Evolutionary conservation across 768 basidiomycete species (phyloP), one percentile per base, ranked within the genome.

Genomic region (Phanerochaete carnosa): DNA sequence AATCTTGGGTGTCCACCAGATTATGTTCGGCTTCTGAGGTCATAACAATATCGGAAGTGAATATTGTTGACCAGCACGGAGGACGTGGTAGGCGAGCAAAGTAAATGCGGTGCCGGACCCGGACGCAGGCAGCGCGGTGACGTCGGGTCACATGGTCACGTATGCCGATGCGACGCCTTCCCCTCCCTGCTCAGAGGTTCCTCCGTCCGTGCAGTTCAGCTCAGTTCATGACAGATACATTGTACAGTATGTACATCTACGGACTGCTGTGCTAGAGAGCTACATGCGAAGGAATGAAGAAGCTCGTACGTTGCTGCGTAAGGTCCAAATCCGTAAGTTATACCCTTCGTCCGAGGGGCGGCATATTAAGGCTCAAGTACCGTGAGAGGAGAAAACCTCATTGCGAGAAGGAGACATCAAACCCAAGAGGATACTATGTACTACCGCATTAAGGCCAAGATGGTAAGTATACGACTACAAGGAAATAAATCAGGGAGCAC

Each of bases 371-470:
- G 39, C 16, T 8, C 39, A 19, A 9, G 39, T 43, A 43, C 8
- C 4, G 19, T 4, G 33, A 35, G 39, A 43, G 16, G n/a, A n/a
- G 39, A 43, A 43, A 43, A 19, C 39, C 39, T 43, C 45, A 9
- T 8, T 43, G 39, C 39, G 39, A 19, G 25, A 57, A 45, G 30
- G 56, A 28, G 22, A 37, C 47, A 33, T n/a, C 13, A 30, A 60
- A 54, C 16, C 39, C 32, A 43, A 60, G 4, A 37, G 39, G 22
- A 60, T 60, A 33, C 54, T 55, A 57, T 57, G 43, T 57, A 57
- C 55, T 55, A 45, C 59, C 59, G 58, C 53, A 60, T 60, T 60
- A 60, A 52, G 43, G 43, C 55, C 59, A 60, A 53, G 43, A 61
- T 55, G 57, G 60, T 61, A 61, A 49, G 60, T 57, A 57, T 61